Conservation (phyloP, 805 yeast species). For the Metschnikowia lachancei region DNA sequence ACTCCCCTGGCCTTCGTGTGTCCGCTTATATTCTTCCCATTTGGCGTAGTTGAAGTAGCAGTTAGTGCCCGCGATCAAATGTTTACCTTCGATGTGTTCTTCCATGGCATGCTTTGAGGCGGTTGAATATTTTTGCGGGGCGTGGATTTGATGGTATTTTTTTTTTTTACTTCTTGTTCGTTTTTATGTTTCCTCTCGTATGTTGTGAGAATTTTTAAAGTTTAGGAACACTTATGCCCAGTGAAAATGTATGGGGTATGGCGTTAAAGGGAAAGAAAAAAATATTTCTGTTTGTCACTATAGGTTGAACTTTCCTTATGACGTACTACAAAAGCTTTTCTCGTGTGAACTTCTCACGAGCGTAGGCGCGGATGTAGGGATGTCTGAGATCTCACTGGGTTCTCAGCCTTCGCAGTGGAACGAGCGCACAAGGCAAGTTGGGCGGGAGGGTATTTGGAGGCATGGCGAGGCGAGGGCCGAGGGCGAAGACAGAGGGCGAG, state of each 20-base stretch:
- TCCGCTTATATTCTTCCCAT: slow-evolving; percentile 2
- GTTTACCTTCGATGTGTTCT: slow-evolving; percentile 6
- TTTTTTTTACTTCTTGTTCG: too few relatives aligned
- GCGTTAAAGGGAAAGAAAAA: not conserved
- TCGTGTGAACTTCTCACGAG: slow-evolving; percentile 11
- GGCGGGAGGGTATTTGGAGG: too few relatives aligned
- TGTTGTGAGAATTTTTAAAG: not conserved
- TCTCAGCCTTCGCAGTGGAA: not conserved
- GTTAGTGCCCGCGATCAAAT: slow-evolving; percentile 9
- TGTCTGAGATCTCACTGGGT: not conserved
- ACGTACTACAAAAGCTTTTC: slow-evolving; percentile 12
- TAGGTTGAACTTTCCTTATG: slow-evolving; percentile 6
- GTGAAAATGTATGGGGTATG: not conserved
- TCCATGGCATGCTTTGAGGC: slow-evolving; percentile 10
- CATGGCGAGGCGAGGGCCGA: not conserved
- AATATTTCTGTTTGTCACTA: not conserved
- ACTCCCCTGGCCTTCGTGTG: not conserved
- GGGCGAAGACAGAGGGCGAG: not conserved
- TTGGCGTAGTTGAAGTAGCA: slow-evolving; percentile 10
- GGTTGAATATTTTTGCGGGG: not conserved
- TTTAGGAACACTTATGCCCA: not conserved
- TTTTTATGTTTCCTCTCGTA: not conserved
- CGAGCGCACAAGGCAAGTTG: too few relatives aligned
- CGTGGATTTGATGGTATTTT: not conserved
- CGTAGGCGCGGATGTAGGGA: slow-evolving; percentile 13